Percentiles rank a stretch among this genome's conserved stretches.
Evolutionary conservation across 169 alveolate genomes (phyloP).

Genomic region (Plasmodium gaboni): DNA sequence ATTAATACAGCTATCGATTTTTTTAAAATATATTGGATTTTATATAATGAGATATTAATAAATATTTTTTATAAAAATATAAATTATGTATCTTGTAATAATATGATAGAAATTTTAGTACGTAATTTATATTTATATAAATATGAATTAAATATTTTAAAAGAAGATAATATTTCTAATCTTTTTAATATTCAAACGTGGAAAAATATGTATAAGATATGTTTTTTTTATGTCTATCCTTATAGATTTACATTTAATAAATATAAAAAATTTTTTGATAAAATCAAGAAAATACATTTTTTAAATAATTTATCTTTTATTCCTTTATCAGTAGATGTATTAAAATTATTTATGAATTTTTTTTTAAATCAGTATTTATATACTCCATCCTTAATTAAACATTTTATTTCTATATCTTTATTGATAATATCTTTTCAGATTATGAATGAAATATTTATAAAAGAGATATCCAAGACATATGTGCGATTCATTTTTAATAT

Average conservation of each 20-base stretch:
- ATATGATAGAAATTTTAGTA: constrained; percentile 43
- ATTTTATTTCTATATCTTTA: constrained; percentile 55
- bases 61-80: constrained; percentile 53
- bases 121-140: constrained; percentile 37
- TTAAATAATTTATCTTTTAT: constrained; percentile 49
- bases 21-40: constrained; percentile 53
- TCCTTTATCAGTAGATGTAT: constrained; percentile 43
- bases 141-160: constrained; percentile 40
- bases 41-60: constrained; percentile 57
- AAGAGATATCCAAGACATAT: constrained; percentile 62
- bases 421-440: constrained; percentile 44
- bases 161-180: constrained; percentile 31
- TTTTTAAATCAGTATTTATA: constrained; percentile 35
- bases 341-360: constrained; percentile 45
- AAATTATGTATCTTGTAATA: constrained; percentile 52
- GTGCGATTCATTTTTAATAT: constrained; percentile 31
- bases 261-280: constrained; percentile 39
- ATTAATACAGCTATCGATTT: constrained; percentile 58
- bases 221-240: constrained; percentile 60
- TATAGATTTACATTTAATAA: constrained; percentile 59
- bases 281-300: constrained; percentile 37
- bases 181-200: constrained; percentile 48
- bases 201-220: constrained; percentile 42
- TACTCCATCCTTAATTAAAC: constrained; percentile 45
- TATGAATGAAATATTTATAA: constrained; percentile 67